phyloP scores from a whole-genome alignment of 345 rosid species.

The Zanthoxylum bungeanum region DNA sequence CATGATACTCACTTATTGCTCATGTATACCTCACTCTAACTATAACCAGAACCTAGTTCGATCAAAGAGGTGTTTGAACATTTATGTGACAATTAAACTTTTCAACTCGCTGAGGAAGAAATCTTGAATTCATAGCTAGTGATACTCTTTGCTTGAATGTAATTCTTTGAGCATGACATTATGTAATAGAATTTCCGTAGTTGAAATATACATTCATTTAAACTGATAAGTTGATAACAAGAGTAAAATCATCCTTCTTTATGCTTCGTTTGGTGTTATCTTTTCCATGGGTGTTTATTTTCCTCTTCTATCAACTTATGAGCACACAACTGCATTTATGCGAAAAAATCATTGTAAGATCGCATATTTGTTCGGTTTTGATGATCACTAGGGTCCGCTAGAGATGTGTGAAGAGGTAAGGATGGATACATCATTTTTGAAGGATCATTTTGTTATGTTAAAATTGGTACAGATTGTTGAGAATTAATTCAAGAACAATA shows the following conservation, averaged over 20 bases:
- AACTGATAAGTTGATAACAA: background rate
- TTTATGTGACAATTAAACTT: background rate
- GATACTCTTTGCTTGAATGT: background rate
- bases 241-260: background rate
- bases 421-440: background rate
- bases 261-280: background rate
- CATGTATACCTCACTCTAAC: background rate
- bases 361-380: constrained; percentile 63
- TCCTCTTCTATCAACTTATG: background rate
- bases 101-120: background rate
- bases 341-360: constrained; percentile 53
- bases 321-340: constrained; percentile 40
- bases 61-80: background rate
- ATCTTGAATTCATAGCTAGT: background rate
- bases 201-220: background rate
- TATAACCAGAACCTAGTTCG: background rate
- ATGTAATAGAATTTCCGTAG: background rate
- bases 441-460: constrained; percentile 2
- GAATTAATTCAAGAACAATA: background rate
- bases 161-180: background rate
- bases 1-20: background rate
- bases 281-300: background rate
- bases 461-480: background rate
- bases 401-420: constrained; percentile 73
- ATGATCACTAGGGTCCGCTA: constrained; percentile 90